Evolutionary conservation across 768 basidiomycete genomes (phyloP), one percentile per base, ranked within the genome.

Genomic region (Phylloporus sp.): DNA sequence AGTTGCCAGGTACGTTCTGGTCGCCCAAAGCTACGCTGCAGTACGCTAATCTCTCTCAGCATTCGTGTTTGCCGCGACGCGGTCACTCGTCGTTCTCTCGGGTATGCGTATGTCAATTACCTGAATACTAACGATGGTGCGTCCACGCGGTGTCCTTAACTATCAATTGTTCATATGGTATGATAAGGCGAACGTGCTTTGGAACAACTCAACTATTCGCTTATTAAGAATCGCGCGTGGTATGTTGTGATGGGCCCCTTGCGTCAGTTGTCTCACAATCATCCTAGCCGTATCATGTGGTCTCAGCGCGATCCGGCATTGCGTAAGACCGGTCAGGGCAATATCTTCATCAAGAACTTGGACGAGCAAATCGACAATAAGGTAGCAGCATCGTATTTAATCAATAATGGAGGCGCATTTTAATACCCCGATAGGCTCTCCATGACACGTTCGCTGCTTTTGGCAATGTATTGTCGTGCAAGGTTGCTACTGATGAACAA

Each of bases 61-160:
- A 98, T 99, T 70, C 95, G 97, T 75, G 97, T 99, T 64, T 99
- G 97, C 74, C 93, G 97, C 72, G 97, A 99, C 76, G 95, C 97
- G 60, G 97, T 99, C 65, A 99, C 97, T 59, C 91, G 97, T 76
- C 94, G 97, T 63, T 98, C 97, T 47, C 88, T 99, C 69, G 97
- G 97, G 50, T 99, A 99, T 77, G 97, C 97, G 56, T 99, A 99
- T 69, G 95, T 99, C 71, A 99, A 99, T 79, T 99, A 97, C 72
- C 82, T 99, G 70, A 97, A 97, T 70, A 78, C 92, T 40, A 80
- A 73, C 54, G 97, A 99, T 79, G 97, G 95, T 88, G 64, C 55
- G 81, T 76, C 5, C 40, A 45, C 48, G 5, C 29, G 24, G 27
- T 12, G 24, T 12, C 38, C 15, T 24, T 10, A 27, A 12, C 11